These are phyloP conservation scores for Leucocoprinus birnbaumii DNA, from an alignment of 768 basidiomycete species.

Conservation along the genomic window DNA sequence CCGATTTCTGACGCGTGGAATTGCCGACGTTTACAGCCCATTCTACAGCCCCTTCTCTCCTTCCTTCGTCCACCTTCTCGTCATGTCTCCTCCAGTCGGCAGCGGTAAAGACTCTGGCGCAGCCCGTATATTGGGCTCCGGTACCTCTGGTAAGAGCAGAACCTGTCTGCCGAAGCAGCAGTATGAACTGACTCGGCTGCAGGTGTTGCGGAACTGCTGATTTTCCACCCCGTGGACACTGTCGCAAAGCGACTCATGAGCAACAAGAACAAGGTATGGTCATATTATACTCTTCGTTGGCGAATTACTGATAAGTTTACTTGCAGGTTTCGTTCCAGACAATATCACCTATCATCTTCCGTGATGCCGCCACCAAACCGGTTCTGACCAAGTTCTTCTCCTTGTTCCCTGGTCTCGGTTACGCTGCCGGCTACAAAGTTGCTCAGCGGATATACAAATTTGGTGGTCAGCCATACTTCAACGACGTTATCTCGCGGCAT, in stretches of 20 bases:
- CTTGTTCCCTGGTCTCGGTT: constrained; percentile 97
- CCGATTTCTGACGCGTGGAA: constrained; percentile 5
- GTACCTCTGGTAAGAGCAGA: constrained; percentile 71
- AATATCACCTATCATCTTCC: constrained; percentile 82
- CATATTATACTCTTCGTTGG: neutral
- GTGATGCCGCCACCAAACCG: constrained; percentile 72
- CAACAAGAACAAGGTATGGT: constrained; percentile 78
- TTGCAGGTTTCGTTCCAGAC: constrained; percentile 58
- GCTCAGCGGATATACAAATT: constrained; percentile 96
- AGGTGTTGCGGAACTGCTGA: constrained; percentile 93
- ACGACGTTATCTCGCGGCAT: constrained; percentile 83
- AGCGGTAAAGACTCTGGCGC: constrained; percentile 84
- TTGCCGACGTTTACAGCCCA: neutral
- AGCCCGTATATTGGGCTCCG: constrained; percentile 89
- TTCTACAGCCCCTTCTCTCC: neutral
- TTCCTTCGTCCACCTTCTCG: neutral
- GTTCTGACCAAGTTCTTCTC: constrained; percentile 72
- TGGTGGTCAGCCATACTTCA: constrained; percentile 97
- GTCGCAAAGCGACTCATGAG: constrained; percentile 99
- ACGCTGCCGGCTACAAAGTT: constrained; percentile 98
- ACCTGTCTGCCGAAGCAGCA: neutral
- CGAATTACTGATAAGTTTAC: neutral
- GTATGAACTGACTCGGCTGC: constrained; percentile 7
- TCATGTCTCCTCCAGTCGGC: constrained; percentile 42
- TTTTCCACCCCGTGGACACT: constrained; percentile 97